Evolutionary conservation across 2,329 filamentous ascomycete genomes (phyloP).

Genomic region (Fusarium sp.): DNA sequence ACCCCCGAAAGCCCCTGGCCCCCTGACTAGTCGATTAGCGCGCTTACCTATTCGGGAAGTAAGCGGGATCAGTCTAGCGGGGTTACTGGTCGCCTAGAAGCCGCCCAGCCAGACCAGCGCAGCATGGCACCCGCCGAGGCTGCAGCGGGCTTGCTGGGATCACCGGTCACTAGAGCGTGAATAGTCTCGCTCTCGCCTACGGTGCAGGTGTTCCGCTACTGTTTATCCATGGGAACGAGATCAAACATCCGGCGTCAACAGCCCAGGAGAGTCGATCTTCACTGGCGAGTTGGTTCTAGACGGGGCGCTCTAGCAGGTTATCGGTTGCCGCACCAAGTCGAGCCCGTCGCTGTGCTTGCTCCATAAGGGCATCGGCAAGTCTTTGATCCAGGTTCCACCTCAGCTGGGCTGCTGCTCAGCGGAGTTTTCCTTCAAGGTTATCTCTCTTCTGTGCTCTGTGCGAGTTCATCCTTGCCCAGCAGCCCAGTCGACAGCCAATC

Average conservation of each 20-base stretch:
- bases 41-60: constrained; percentile 6
- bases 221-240: background rate
- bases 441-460: background rate
- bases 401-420: background rate
- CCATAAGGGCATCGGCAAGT: constrained; percentile 3
- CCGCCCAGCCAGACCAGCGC: background rate
- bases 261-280: background rate
- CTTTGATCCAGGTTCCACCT: constrained; percentile 11
- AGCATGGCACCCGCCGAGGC: constrained; percentile 14
- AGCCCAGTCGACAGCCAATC: background rate
- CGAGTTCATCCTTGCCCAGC: background rate
- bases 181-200: background rate
- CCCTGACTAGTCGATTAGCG: constrained; percentile 25
- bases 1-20: constrained; percentile 8
- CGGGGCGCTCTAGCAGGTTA: constrained; percentile 5
- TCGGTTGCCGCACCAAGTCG: constrained; percentile 30
- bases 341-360: background rate
- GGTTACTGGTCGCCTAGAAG: constrained; percentile 12
- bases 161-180: constrained; percentile 2
- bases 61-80: constrained; percentile 7
- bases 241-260: background rate
- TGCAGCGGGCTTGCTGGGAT: constrained; percentile 24
- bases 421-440: background rate
- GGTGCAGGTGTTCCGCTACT: background rate
- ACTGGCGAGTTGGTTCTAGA: background rate